Conservation (phyloP, 352 stramenopile genomes). For the Phytophthora multivora region DNA sequence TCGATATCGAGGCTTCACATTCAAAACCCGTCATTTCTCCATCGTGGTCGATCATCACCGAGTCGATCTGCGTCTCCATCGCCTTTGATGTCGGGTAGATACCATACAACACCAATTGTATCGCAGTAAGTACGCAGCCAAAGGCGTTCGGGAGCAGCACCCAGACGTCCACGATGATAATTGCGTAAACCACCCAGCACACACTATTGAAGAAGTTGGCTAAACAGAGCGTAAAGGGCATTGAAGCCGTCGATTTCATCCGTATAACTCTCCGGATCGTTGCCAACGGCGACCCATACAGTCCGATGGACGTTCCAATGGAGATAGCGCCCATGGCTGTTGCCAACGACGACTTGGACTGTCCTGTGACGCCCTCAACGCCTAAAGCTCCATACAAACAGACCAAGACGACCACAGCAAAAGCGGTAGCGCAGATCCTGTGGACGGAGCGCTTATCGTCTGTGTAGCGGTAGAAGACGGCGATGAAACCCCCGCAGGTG, state of each 20-base stretch:
- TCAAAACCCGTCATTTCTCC: constrained; percentile 10
- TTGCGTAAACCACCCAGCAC: constrained; percentile 50
- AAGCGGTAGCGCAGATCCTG: constrained; percentile 16
- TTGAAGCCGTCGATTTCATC: constrained; percentile 38
- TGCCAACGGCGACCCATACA: constrained; percentile 63
- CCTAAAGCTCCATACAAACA: constrained; percentile 43
- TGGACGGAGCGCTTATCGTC: constrained; percentile 28
- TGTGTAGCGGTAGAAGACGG: constrained; percentile 50
- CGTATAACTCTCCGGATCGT: constrained; percentile 39
- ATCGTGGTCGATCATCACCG: constrained; percentile 11
- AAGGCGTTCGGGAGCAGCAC: constrained; percentile 48
- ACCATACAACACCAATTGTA: constrained; percentile 32
- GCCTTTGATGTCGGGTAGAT: constrained; percentile 30
- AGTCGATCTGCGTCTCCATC: constrained; percentile 12
- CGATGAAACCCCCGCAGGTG: constrained; percentile 50
- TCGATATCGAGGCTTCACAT: constrained; percentile 18
- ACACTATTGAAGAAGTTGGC: constrained; percentile 46
- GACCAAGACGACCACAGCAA: constrained; percentile 27
- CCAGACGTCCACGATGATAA: constrained; percentile 46
- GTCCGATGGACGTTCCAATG: constrained; percentile 52
- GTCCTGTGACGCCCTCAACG: constrained; percentile 29
- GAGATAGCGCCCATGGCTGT: constrained; percentile 51
- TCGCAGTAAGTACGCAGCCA: constrained; percentile 30
- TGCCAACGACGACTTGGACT: constrained; percentile 35
- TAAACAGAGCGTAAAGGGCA: constrained; percentile 37